Conservation (phyloP, 495 filamentous ascomycete genomes). For the Cetradonia linearis region DNA sequence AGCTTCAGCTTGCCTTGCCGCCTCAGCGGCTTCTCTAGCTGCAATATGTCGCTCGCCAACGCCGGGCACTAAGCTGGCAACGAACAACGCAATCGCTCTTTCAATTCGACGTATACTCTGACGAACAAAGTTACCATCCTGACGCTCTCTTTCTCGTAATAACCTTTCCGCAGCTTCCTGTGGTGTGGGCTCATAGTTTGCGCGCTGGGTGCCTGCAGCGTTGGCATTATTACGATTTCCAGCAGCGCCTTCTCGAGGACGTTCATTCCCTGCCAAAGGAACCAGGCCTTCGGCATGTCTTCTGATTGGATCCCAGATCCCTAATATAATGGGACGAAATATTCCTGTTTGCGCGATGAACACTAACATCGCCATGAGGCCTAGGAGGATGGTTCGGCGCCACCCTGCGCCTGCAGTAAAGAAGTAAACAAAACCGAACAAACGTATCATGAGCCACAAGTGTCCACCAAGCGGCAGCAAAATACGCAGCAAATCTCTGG, state of each 20-base stretch:
- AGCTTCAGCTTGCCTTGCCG: constrained; percentile 41
- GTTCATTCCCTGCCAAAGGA: constrained; percentile 38
- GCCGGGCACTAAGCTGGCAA: constrained; percentile 77
- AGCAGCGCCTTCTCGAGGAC: constrained; percentile 19
- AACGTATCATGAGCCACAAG: constrained; percentile 68
- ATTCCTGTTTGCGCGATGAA: constrained; percentile 58
- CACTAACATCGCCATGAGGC: constrained; percentile 46
- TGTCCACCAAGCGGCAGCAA: constrained; percentile 32
- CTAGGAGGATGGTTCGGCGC: constrained; percentile 56
- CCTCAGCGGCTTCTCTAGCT: constrained; percentile 53
- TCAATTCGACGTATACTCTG: constrained; percentile 54
- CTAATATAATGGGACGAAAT: constrained; percentile 45
- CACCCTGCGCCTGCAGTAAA: constrained; percentile 65
- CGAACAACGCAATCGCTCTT: constrained; percentile 66
- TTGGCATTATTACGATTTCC: constrained; percentile 14
- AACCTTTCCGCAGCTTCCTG: constrained; percentile 45
- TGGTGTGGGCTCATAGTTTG: constrained; percentile 36
- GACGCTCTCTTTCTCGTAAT: constrained; percentile 39
- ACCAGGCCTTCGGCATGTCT: constrained; percentile 65
- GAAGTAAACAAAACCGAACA: constrained; percentile 70
- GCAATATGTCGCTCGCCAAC: constrained; percentile 75
- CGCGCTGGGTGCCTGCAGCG: constrained; percentile 9
- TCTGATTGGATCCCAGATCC: constrained; percentile 52
- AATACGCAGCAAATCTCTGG: constrained; percentile 22
- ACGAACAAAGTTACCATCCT: constrained; percentile 43